A percentile compares a stretch with the other conserved stretches of the same genome.
Conservation (phyloP, 495 filamentous ascomycete species). For the Rostrohypoxylon terebratum region DNA sequence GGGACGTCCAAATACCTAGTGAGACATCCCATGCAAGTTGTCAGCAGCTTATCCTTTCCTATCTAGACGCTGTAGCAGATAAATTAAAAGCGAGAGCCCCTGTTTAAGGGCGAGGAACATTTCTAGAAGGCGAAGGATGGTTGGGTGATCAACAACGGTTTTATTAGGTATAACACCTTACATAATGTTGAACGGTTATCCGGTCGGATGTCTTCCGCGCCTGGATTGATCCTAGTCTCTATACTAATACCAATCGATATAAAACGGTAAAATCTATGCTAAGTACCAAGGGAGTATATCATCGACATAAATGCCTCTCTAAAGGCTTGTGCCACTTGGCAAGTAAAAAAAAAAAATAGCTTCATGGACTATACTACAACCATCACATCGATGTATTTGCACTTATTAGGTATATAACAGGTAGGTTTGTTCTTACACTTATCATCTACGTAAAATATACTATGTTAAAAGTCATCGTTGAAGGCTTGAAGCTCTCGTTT, state of each 20-base stretch:
- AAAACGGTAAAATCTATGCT: neutral
- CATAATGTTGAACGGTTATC: slow-evolving; percentile 21
- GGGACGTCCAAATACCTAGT: slow-evolving; percentile 17
- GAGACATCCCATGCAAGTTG: slow-evolving; percentile 38
- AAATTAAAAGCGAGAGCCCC: slow-evolving; percentile 31
- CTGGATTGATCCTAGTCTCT: slow-evolving; percentile 20
- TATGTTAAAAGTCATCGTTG: neutral
- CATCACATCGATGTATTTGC: too few species aligned
- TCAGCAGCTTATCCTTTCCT: slow-evolving; percentile 26
- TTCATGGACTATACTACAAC: too few species aligned
- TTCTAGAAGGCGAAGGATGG: slow-evolving; percentile 41
- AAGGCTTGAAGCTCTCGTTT: neutral
- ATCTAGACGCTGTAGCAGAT: slow-evolving; percentile 39
- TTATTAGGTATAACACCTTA: slow-evolving; percentile 29
- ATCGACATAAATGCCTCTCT: too few species aligned
- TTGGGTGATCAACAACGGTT: slow-evolving; percentile 37
- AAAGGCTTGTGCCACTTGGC: too few species aligned
- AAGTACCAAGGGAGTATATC: neutral
- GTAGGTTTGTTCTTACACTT: neutral
- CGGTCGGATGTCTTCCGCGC: slow-evolving; percentile 44
- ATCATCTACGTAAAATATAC: neutral
- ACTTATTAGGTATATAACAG: too few species aligned
- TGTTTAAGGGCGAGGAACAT: slow-evolving; percentile 27
- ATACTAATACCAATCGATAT: slow-evolving; percentile 3
- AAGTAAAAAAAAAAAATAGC: too few species aligned